Conservation (phyloP, 495 filamentous ascomycete genomes). For the Talaromyces wortmannii region DNA sequence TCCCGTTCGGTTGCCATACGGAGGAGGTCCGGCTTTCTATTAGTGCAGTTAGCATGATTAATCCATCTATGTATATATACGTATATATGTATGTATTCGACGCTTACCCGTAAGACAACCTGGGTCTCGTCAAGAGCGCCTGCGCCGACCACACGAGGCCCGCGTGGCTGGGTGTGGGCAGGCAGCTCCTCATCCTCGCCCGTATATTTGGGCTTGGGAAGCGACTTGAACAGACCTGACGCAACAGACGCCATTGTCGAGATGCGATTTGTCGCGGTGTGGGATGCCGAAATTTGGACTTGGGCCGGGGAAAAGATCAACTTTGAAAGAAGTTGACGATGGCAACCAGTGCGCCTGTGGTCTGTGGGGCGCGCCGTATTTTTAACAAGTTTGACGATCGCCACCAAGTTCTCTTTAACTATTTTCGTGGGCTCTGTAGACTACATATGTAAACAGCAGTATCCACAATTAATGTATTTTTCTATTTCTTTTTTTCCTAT, state of each 20-base stretch:
- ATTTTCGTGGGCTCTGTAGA: too few species aligned
- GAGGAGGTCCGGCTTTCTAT: conserved; percentile 76
- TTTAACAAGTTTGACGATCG: too few species aligned
- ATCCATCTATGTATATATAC: neutral
- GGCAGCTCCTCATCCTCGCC: conserved; percentile 80
- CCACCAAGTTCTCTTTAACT: too few species aligned
- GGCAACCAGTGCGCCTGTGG: conserved; percentile 12
- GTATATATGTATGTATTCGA: conserved; percentile 1
- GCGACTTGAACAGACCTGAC: conserved; percentile 68
- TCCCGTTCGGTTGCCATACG: conserved; percentile 76
- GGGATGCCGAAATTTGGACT: neutral
- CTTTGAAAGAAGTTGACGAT: neutral
- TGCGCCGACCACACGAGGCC: conserved; percentile 71
- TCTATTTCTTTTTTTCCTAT: too few species aligned
- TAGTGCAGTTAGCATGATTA: neutral
- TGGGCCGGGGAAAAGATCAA: neutral
- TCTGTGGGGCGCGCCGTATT: conserved; percentile 7
- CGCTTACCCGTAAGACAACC: conserved; percentile 72
- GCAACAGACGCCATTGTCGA: conserved; percentile 61
- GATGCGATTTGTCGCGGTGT: neutral
- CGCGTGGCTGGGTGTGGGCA: conserved; percentile 62
- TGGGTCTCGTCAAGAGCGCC: conserved; percentile 78
- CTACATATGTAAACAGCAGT: too few species aligned
- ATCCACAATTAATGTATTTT: too few species aligned
- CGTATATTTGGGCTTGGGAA: conserved; percentile 86